phyloP scores from a whole-genome alignment of 495 filamentous ascomycete species.

The Xylaria bambusicola region DNA sequence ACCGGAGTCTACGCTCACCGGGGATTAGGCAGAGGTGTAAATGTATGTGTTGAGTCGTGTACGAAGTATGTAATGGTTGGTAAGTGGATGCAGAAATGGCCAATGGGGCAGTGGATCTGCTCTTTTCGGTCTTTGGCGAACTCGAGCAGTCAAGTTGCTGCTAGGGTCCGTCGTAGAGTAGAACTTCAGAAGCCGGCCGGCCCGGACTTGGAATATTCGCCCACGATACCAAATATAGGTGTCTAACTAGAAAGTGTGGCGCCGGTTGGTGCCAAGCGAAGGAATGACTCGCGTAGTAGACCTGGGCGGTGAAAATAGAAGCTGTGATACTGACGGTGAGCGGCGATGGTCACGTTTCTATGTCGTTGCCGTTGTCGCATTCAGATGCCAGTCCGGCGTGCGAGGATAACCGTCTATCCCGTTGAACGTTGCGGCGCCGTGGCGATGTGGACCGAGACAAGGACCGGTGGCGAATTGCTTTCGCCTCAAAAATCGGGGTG shows the following conservation, averaged over 20 bases:
- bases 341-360: background rate
- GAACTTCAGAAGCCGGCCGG: background rate
- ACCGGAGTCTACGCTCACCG: background rate
- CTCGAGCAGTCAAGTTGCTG: too few relatives aligned
- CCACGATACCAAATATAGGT: background rate
- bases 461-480: background rate
- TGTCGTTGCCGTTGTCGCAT: background rate
- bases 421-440: background rate
- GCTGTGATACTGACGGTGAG: background rate
- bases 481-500: too few relatives aligned
- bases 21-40: background rate
- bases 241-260: background rate
- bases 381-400: background rate
- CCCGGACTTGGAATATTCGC: background rate
- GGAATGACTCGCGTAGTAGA: slow-evolving; percentile 4
- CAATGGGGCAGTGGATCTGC: background rate
- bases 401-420: background rate
- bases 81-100: background rate
- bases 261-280: background rate
- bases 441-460: background rate
- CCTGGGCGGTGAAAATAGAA: background rate
- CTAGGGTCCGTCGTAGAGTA: background rate
- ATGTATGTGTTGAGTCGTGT: background rate
- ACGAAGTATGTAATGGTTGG: background rate
- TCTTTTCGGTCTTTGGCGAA: too few relatives aligned